These are phyloP conservation scores for Umbelopsis sp. DNA, from an alignment of 371 early-diverging fungal genomes.

Conservation along the genomic window DNA sequence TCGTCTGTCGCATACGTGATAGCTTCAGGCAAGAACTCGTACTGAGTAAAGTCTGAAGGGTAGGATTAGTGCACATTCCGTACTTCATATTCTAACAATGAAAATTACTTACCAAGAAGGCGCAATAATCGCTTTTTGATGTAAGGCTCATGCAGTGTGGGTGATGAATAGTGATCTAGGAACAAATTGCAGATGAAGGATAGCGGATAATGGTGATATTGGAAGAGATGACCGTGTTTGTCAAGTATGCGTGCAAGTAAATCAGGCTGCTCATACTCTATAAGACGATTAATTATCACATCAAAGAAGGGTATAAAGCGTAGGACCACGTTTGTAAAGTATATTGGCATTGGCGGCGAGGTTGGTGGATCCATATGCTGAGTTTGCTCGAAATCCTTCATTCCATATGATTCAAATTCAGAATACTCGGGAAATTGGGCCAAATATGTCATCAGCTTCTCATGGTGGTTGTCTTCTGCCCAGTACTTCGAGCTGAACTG, in stretches of 20 bases:
- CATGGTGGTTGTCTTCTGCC: constrained; percentile 72
- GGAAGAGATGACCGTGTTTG: constrained; percentile 68
- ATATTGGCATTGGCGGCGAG: constrained; percentile 68
- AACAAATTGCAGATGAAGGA: constrained; percentile 70
- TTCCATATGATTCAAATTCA: constrained; percentile 73
- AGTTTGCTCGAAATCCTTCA: constrained; percentile 38
- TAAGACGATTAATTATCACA: constrained; percentile 65
- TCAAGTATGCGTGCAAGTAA: constrained; percentile 68
- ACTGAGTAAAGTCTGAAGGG: constrained; percentile 56
- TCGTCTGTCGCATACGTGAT: constrained; percentile 46
- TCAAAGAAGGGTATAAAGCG: constrained; percentile 73
- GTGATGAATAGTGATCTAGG: constrained; percentile 69
- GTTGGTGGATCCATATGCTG: constrained; percentile 58
- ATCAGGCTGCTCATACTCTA: constrained; percentile 67
- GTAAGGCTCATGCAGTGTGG: constrained; percentile 57
- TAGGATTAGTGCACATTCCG: too few species aligned
- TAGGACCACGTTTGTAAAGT: constrained; percentile 70
- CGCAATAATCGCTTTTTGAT: constrained; percentile 65
- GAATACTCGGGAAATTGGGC: constrained; percentile 73
- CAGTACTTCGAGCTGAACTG: constrained; percentile 72
- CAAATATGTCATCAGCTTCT: constrained; percentile 67
- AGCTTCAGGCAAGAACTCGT: constrained; percentile 57
- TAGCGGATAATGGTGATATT: constrained; percentile 71
- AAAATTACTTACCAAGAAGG: constrained; percentile 52
- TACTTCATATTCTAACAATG: not conserved